A percentile compares a stretch with the other conserved stretches of the same genome.
Conservation (phyloP, 306 rosid genomes). For the Cucumis hystrix region DNA sequence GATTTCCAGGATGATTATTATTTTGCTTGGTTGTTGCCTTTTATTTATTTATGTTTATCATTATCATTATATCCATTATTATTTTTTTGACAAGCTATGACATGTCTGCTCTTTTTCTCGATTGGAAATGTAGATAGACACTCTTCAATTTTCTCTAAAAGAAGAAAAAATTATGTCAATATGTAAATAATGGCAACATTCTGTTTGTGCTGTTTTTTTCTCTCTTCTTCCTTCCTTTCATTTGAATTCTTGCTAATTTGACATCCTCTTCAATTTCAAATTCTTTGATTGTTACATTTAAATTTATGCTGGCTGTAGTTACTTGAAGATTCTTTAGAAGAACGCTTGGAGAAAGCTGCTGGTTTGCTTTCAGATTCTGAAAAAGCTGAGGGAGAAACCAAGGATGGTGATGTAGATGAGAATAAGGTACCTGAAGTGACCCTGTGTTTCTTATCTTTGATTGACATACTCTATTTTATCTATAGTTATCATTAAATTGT, state of each 20-base stretch:
- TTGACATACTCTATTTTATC: background rate
- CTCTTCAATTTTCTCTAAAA: background rate
- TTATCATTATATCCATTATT: background rate
- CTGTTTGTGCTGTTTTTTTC: background rate
- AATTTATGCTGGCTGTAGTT: constrained; percentile 26
- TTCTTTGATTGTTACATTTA: background rate
- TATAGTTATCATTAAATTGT: background rate
- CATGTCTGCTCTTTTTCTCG: background rate
- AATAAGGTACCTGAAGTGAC: constrained; percentile 44
- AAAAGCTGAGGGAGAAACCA: constrained; percentile 71
- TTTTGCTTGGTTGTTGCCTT: background rate
- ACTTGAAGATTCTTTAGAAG: constrained; percentile 90
- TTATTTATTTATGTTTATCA: no score
- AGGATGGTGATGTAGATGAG: constrained; percentile 76
- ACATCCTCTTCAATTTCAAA: background rate
- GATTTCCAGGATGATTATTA: constrained; percentile 1
- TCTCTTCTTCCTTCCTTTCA: background rate
- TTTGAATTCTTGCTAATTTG: background rate
- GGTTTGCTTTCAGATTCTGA: constrained; percentile 74
- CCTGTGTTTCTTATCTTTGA: background rate
- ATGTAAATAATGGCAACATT: background rate
- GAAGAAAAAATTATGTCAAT: background rate
- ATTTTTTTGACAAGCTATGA: background rate
- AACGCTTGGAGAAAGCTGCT: constrained; percentile 70
- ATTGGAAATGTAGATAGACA: background rate